Percentiles rank a stretch among this genome's conserved stretches.
Evolutionary conservation across 768 basidiomycete species (phyloP).

Genomic region (Gelatoporia subvermispora): DNA sequence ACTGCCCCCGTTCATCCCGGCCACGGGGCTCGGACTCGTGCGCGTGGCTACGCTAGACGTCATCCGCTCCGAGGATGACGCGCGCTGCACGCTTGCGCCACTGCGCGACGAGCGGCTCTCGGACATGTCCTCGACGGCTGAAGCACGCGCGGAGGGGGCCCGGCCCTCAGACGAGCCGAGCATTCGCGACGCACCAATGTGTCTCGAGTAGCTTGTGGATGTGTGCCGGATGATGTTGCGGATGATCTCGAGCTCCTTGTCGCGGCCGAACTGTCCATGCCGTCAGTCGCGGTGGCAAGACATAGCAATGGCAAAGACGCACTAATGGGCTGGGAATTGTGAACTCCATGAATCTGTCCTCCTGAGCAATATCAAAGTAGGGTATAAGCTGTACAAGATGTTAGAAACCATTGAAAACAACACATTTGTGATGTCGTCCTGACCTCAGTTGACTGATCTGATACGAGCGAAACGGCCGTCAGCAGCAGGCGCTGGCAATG

Average conservation of each 20-base stretch:
- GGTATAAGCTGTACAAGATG: slow-evolving; percentile 51
- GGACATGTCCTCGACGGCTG: slow-evolving; percentile 4
- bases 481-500: slow-evolving; percentile 64
- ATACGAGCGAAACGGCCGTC: slow-evolving; percentile 50
- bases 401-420: neutral
- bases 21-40: too few relatives aligned
- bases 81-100: neutral
- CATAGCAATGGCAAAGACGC: slow-evolving; percentile 10
- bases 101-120: neutral
- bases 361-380: slow-evolving; percentile 56
- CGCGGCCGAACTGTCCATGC: slow-evolving; percentile 54
- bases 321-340: slow-evolving; percentile 66
- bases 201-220: slow-evolving; percentile 57
- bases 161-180: slow-evolving; percentile 33
- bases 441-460: slow-evolving; percentile 58
- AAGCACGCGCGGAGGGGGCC: slow-evolving; percentile 2
- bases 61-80: neutral
- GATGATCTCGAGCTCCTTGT: slow-evolving; percentile 64
- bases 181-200: slow-evolving; percentile 38
- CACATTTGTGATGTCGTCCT: neutral
- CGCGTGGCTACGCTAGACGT: neutral
- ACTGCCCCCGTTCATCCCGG: too few relatives aligned
- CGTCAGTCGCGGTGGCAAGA: neutral
- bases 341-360: slow-evolving; percentile 68
- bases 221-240: slow-evolving; percentile 50